Evolutionary conservation across 2,329 filamentous ascomycete species (phyloP).

Genomic region (Mycosphaerella sp.): DNA sequence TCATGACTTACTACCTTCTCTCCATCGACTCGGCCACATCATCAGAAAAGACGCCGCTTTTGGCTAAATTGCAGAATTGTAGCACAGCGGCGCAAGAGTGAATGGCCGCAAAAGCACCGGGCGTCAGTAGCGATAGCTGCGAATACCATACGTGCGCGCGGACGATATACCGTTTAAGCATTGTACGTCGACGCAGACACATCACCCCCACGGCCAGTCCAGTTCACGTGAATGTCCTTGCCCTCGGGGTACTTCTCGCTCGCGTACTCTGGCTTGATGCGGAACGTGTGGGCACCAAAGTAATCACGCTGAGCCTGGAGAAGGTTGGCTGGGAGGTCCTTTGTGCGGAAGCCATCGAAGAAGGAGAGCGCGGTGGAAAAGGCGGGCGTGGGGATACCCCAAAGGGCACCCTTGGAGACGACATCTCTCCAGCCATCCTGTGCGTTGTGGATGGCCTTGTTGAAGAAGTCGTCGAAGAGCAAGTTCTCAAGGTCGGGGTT

Average conservation of each 20-base stretch:
- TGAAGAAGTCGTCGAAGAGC: slow-evolving; percentile 99
- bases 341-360: slow-evolving; percentile 98
- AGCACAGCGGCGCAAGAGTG: slow-evolving; percentile 10
- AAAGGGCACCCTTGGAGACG: slow-evolving; percentile 82
- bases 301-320: slow-evolving; percentile 99
- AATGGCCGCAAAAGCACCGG: slow-evolving; percentile 1
- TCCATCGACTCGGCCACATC: slow-evolving; percentile 3
- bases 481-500: slow-evolving; percentile 96
- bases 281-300: slow-evolving; percentile 67
- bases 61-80: slow-evolving; percentile 10
- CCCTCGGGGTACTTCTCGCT: slow-evolving; percentile 66
- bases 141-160: slow-evolving; percentile 7
- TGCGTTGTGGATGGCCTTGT: slow-evolving; percentile 95
- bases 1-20: slow-evolving; percentile 6
- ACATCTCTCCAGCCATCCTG: slow-evolving; percentile 86
- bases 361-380: slow-evolving; percentile 97
- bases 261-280: slow-evolving; percentile 48
- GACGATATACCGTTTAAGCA: slow-evolving; percentile 57
- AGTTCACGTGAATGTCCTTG: slow-evolving; percentile 97
- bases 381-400: slow-evolving; percentile 91
- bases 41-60: slow-evolving; percentile 11
- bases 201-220: slow-evolving; percentile 96
- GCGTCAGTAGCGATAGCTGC: slow-evolving; percentile 1
- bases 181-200: slow-evolving; percentile 97
- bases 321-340: slow-evolving; percentile 95